Evolutionary conservation across 2,329 filamentous ascomycete genomes (phyloP).

Genomic region (Aspergillus arachidicola): DNA sequence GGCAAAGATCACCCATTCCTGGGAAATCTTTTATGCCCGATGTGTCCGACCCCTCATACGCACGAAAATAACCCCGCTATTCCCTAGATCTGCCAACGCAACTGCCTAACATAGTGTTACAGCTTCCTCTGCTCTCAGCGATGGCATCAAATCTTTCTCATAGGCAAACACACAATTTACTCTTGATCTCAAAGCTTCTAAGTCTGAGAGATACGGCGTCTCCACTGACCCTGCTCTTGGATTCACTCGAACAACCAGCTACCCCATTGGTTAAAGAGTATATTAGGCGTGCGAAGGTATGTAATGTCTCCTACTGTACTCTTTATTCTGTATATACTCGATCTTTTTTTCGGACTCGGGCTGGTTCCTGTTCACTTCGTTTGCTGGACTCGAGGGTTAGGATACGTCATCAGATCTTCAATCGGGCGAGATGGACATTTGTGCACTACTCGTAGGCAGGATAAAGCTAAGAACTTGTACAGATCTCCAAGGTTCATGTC

Average conservation of each 20-base stretch:
- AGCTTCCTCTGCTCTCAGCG: neutral
- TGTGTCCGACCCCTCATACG: constrained; percentile 19
- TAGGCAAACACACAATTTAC: constrained; percentile 78
- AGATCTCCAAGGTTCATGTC: constrained; percentile 64
- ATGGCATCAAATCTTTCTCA: constrained; percentile 55
- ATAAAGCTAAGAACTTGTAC: neutral
- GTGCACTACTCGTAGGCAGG: neutral
- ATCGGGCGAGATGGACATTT: neutral
- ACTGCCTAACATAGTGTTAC: neutral
- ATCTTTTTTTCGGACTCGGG: neutral
- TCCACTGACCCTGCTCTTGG: constrained; percentile 82
- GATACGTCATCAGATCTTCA: neutral
- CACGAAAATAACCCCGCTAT: constrained; percentile 18
- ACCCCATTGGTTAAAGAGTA: constrained; percentile 72
- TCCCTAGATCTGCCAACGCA: neutral
- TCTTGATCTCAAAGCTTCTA: constrained; percentile 80
- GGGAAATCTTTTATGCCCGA: constrained; percentile 31
- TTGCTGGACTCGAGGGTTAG: neutral
- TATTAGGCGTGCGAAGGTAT: constrained; percentile 71
- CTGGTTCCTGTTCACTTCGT: neutral
- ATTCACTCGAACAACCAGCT: constrained; percentile 81
- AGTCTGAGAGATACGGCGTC: constrained; percentile 77
- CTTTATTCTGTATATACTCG: neutral
- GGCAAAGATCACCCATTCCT: constrained; percentile 14
- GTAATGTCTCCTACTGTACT: constrained; percentile 11